Percentiles rank a stretch among this genome's conserved stretches.
Conservation (phyloP, 2,329 filamentous ascomycete species). For the Nemania serpens region DNA sequence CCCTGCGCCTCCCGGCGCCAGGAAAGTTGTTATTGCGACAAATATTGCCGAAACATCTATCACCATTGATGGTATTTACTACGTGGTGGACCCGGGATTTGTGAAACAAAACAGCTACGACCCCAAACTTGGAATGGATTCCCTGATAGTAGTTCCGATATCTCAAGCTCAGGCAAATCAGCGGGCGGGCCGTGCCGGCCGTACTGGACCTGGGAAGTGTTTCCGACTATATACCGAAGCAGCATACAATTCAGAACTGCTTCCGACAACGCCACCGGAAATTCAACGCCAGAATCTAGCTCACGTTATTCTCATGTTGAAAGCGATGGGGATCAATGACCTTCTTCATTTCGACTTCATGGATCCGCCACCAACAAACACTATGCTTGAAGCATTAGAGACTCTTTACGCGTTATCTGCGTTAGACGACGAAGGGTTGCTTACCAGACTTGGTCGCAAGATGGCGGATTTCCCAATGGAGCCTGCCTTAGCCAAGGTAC, state of each 20-base stretch:
- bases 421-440: constrained; percentile 90
- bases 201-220: constrained; percentile 94
- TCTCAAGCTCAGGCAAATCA: constrained; percentile 97
- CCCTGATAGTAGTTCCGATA: constrained; percentile 91
- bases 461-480: constrained; percentile 99
- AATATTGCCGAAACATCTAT: constrained; percentile 99
- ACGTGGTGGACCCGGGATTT: constrained; percentile 95
- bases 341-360: constrained; percentile 98
- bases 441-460: constrained; percentile 89
- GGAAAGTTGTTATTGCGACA: constrained; percentile 96
- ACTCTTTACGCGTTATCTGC: constrained; percentile 92
- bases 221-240: constrained; percentile 95
- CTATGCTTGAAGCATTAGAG: constrained; percentile 94
- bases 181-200: constrained; percentile 85
- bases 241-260: constrained; percentile 95
- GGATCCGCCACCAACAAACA: constrained; percentile 97
- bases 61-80: constrained; percentile 97
- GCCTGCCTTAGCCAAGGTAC: constrained; percentile 84
- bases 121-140: constrained; percentile 96
- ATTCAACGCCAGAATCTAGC: constrained; percentile 95
- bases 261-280: constrained; percentile 93
- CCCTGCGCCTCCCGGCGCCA: constrained; percentile 79
- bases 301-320: constrained; percentile 94
- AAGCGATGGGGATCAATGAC: constrained; percentile 99
- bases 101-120: constrained; percentile 98